Conservation (phyloP, 768 basidiomycete species). For the Russula virescens region DNA sequence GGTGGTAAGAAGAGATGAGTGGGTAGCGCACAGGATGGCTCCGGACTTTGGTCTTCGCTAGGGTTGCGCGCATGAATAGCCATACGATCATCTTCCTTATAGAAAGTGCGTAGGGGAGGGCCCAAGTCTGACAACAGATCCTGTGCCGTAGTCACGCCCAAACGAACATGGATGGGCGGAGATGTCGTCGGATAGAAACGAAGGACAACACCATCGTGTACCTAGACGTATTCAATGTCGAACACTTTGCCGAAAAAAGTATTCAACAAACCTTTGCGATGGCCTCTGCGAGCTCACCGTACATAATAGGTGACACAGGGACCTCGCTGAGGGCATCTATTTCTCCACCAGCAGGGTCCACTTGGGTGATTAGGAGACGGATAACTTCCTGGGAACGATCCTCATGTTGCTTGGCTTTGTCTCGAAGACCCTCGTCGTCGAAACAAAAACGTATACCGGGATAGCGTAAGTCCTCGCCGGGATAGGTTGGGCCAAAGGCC, state of each 20-base stretch:
- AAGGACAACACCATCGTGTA: constrained; percentile 66
- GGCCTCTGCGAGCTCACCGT: constrained; percentile 61
- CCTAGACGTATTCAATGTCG: constrained; percentile 36
- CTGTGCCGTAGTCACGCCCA: constrained; percentile 78
- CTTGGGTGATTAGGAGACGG: constrained; percentile 67
- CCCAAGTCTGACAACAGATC: constrained; percentile 77
- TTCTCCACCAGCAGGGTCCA: constrained; percentile 47
- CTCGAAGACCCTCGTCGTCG: constrained; percentile 57
- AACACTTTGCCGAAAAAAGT: neutral
- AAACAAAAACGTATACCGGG: constrained; percentile 84
- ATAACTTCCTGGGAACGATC: constrained; percentile 73
- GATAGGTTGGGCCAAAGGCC: constrained; percentile 80
- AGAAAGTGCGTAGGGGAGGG: constrained; percentile 66
- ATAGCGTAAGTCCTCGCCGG: constrained; percentile 69
- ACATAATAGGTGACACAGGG: constrained; percentile 57
- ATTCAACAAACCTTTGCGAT: constrained; percentile 52
- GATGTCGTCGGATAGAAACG: constrained; percentile 57
- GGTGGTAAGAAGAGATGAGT: neutral
- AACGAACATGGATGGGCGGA: constrained; percentile 48
- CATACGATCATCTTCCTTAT: constrained; percentile 89
- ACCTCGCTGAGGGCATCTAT: constrained; percentile 74
- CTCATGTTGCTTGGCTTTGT: constrained; percentile 45
- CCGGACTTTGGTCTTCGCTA: constrained; percentile 42
- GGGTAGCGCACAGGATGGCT: constrained; percentile 43
- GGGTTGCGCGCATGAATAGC: constrained; percentile 59